phyloP scores from a whole-genome alignment of 2,329 filamentous ascomycete genomes.

The Ophiostoma quercus region DNA sequence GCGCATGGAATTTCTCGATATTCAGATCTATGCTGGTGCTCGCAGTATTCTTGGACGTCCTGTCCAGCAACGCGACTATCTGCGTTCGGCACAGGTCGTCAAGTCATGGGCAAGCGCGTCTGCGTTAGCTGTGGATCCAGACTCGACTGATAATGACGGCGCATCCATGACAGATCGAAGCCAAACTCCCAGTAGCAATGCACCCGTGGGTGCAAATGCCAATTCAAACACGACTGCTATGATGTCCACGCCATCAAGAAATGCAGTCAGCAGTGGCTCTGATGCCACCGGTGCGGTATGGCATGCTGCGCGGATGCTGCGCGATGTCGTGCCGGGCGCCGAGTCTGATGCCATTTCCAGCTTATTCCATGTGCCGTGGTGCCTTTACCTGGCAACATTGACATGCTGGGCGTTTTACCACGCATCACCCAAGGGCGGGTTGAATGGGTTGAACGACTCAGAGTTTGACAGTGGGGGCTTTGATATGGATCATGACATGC shows the following conservation, averaged over 20 bases:
- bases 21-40: slow-evolving; percentile 28
- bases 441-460: background rate
- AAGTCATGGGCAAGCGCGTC: slow-evolving; percentile 22
- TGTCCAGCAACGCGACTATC: slow-evolving; percentile 25
- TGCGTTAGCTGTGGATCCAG: background rate
- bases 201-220: background rate
- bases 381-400: slow-evolving; percentile 26
- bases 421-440: slow-evolving; percentile 10
- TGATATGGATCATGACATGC: background rate
- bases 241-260: background rate
- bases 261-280: background rate
- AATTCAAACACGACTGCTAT: background rate
- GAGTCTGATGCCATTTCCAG: slow-evolving; percentile 25
- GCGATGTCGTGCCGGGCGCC: slow-evolving; percentile 18
- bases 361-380: slow-evolving; percentile 27
- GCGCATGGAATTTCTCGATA: slow-evolving; percentile 25
- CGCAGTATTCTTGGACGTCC: slow-evolving; percentile 26
- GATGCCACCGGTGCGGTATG: slow-evolving; percentile 19
- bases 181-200: background rate
- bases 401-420: slow-evolving; percentile 27
- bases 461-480: background rate
- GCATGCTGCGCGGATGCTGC: slow-evolving; percentile 25
- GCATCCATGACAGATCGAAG: background rate
- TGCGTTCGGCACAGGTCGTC: slow-evolving; percentile 25
- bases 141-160: background rate